Evolutionary conservation across 306 rosid genomes (phyloP).

Genomic region (Senna tora): DNA sequence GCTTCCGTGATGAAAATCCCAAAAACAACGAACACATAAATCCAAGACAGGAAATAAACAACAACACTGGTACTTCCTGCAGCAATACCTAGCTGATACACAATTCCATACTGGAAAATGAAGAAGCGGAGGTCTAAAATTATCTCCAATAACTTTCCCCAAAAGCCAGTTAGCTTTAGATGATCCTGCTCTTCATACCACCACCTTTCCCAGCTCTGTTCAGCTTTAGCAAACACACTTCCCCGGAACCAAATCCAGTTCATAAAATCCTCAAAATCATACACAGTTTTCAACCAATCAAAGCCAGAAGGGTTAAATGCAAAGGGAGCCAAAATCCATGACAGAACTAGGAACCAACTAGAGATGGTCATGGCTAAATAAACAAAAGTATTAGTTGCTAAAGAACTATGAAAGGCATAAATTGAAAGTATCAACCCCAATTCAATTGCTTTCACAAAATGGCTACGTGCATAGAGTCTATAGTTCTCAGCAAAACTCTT

Average conservation of each 20-base stretch:
- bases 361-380: constrained; percentile 76
- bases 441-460: constrained; percentile 90
- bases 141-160: constrained; percentile 83
- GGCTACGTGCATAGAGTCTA: constrained; percentile 89
- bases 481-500: constrained; percentile 86
- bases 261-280: constrained; percentile 81
- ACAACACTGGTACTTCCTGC: constrained; percentile 65
- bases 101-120: constrained; percentile 79
- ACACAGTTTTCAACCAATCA: constrained; percentile 90
- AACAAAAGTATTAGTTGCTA: constrained; percentile 61
- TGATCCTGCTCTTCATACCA: constrained; percentile 96
- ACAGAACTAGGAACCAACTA: constrained; percentile 80
- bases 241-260: constrained; percentile 80
- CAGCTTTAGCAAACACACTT: constrained; percentile 86
- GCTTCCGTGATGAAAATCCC: constrained; percentile 61
- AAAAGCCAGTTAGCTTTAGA: constrained; percentile 65
- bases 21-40: constrained; percentile 62
- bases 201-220: constrained; percentile 96
- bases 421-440: constrained; percentile 72
- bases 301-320: constrained; percentile 86
- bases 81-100: constrained; percentile 74
- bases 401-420: constrained; percentile 69
- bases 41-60: constrained; percentile 84
- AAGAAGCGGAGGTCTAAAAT: constrained; percentile 78
- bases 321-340: constrained; percentile 90